Percentiles rank a stretch among this genome's conserved stretches.
phyloP scores from a whole-genome alignment of 306 rosid species.

The Morella rubra region DNA sequence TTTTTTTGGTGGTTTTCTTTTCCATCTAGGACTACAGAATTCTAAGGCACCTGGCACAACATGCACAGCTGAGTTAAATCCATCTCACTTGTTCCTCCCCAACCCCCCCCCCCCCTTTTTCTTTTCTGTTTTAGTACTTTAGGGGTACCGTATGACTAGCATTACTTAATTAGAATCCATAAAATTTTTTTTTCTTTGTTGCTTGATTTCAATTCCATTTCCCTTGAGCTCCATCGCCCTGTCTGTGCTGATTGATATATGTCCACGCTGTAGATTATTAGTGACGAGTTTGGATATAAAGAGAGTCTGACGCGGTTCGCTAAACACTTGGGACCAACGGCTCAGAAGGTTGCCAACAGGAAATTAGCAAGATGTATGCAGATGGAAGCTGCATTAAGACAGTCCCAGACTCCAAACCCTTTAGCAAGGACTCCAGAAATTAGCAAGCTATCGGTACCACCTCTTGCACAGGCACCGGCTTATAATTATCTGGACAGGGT shows the following conservation, averaged over 20 bases:
- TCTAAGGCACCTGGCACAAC: no score
- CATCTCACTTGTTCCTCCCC: background rate
- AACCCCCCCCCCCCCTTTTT: background rate
- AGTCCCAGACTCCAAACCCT: conserved; percentile 6
- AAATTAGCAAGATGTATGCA: conserved; percentile 15
- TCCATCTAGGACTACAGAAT: no score
- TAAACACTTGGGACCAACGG: conserved; percentile 39
- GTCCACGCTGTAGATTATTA: conserved; percentile 11
- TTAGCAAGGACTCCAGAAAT: conserved; percentile 4
- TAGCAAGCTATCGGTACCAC: conserved; percentile 1
- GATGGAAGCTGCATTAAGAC: background rate
- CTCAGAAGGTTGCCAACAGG: conserved; percentile 19
- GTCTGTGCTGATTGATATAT: background rate
- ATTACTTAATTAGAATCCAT: background rate
- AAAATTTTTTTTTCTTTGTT: background rate
- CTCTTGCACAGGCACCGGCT: conserved; percentile 3
- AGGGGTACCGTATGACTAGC: background rate
- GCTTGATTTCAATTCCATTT: background rate
- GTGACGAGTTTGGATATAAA: conserved; percentile 19
- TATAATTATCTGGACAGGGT: background rate
- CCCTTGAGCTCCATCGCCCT: background rate
- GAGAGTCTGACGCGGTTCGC: conserved; percentile 28
- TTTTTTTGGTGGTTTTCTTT: no score
- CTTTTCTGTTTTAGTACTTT: background rate
- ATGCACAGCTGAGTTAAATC: background rate